Percentiles rank a stretch among this genome's conserved stretches.
Evolutionary conservation across 805 yeast genomes (phyloP).

Genomic region (Lipomyces sp.): DNA sequence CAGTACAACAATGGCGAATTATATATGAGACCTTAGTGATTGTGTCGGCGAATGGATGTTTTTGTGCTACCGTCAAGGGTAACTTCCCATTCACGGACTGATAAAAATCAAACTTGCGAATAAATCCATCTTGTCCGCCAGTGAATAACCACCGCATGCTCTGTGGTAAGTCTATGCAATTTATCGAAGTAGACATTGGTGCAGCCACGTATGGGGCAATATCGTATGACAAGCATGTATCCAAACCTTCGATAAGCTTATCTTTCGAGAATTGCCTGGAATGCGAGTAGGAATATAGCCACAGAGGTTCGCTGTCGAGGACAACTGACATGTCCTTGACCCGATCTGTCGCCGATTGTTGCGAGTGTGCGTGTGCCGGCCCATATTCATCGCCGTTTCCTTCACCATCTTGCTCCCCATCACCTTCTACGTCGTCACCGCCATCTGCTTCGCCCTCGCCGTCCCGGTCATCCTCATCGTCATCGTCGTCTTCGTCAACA

Average conservation of each 20-base stretch:
- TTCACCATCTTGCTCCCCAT: constrained; percentile 38
- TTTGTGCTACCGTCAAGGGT: constrained; percentile 88
- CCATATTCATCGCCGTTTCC: constrained; percentile 38
- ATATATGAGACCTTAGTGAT: constrained; percentile 55
- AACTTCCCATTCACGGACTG: constrained; percentile 84
- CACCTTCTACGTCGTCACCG: constrained; percentile 42
- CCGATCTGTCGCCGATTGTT: constrained; percentile 28
- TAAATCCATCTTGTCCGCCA: constrained; percentile 95
- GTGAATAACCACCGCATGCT: constrained; percentile 88
- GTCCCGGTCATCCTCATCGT: constrained; percentile 37
- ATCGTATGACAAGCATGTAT: constrained; percentile 62
- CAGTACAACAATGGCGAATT: neutral
- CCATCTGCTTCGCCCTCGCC: constrained; percentile 42
- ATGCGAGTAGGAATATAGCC: constrained; percentile 39
- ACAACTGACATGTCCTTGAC: constrained; percentile 37
- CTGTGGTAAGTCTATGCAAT: constrained; percentile 73
- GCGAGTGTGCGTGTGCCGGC: constrained; percentile 24
- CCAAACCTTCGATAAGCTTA: constrained; percentile 52
- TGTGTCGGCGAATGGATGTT: constrained; percentile 85
- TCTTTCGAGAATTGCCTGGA: constrained; percentile 25
- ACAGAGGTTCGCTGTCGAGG: constrained; percentile 35
- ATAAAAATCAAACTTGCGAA: constrained; percentile 84
- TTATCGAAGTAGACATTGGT: constrained; percentile 78
- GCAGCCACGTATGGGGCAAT: constrained; percentile 86
- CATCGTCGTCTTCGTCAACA: constrained; percentile 44